Base-by-base conservation (phyloP, 2,329 filamentous ascomycete genomes). In the Lasiodiplodia hormozganensis region DNA sequence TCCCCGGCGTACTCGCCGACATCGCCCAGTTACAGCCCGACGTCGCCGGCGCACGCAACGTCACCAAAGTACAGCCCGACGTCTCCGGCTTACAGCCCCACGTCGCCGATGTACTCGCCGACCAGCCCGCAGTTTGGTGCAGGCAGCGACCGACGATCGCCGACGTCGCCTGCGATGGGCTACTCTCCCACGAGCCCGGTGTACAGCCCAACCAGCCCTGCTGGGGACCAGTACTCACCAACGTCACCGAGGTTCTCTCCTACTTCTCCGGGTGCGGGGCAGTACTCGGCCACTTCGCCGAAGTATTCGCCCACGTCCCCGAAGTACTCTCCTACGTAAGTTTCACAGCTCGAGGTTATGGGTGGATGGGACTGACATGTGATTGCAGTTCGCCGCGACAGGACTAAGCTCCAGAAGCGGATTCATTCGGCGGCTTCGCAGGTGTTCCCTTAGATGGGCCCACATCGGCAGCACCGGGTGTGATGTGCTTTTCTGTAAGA, bases 181-280 rank as follows among this genome's bases (percentile, higher is more conserved):
- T 93, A 92, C 81, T 91, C 88, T 75, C 90, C 89, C n/a, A 88
- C 89, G 3, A 90, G 87, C 64, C 89, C 79, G n/a, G 74, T 78
- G 84, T 73, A 87, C 84, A 76, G 80, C 86, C 73, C 83, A 78
- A 75, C 80, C 84, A 87, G 38, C 86, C 88, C 76, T 36, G 70
- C 88, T 85, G n/a, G 85, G 5, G 75, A 75, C 38, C 71, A 84
- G 4, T 91, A 90, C 79, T 81, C 78, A 16, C 80, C 80, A 16
- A 81, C 80, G 1, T 80, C 76, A 25, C 79, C 79, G 56, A 57
- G 66, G 36, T 79, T 76, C 70, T 76, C 74, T 58, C 76, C 76
- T 5, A 77, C 75, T 8, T 78, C 77, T 60, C 78, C 80, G 51
- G 77, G 73, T 31, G 73, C 74, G 68, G 78, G 73, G 65, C 76